Evolutionary conservation across 805 yeast species (phyloP).

Genomic region (Wickerhamomyces hampshirensis): DNA sequence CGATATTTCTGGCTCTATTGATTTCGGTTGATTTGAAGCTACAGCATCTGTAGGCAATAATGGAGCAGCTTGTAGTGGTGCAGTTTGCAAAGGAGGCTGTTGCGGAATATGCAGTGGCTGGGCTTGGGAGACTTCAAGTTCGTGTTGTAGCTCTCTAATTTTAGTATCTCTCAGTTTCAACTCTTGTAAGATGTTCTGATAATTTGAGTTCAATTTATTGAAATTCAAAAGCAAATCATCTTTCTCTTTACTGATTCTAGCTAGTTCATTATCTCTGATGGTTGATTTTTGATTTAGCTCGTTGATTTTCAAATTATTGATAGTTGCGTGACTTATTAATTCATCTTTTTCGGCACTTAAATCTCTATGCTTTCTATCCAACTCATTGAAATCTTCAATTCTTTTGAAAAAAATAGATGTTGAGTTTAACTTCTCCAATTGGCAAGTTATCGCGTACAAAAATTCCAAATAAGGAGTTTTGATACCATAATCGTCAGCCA

Average conservation of each 20-base stretch:
- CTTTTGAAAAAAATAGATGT: constrained; percentile 23
- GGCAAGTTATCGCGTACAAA: constrained; percentile 72
- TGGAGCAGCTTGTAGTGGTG: constrained; percentile 1
- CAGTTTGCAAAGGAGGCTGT: constrained; percentile 1
- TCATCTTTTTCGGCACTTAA: background rate
- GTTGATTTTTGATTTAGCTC: background rate
- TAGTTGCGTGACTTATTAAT: background rate
- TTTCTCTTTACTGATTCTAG: background rate
- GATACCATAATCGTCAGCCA: constrained; percentile 84
- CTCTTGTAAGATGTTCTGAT: background rate
- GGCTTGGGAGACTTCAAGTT: background rate
- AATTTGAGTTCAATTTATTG: background rate
- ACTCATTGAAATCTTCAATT: constrained; percentile 11
- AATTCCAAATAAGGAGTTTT: constrained; percentile 90
- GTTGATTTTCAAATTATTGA: constrained; percentile 2
- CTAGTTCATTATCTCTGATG: background rate
- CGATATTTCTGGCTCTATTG: background rate
- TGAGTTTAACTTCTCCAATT: constrained; percentile 36
- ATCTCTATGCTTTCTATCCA: background rate
- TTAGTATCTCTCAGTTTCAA: background rate
- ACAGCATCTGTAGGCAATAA: no score
- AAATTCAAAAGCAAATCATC: background rate
- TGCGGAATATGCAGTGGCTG: constrained; percentile 1
- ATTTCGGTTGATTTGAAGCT: constrained; percentile 4
- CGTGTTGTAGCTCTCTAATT: background rate